Evolutionary conservation across 306 rosid species (phyloP).

Genomic region (Carpinus viminea): DNA sequence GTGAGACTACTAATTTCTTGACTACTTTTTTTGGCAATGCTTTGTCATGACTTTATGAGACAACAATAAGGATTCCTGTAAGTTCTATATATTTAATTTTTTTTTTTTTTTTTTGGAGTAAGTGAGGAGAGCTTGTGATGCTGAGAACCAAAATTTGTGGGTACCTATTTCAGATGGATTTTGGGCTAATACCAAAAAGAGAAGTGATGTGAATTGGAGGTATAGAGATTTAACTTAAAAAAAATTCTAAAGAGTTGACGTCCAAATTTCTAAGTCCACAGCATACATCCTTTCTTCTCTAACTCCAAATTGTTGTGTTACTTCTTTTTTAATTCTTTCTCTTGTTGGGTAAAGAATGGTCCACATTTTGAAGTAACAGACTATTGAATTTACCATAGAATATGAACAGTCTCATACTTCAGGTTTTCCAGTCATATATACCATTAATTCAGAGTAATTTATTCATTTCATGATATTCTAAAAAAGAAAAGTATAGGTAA

Average conservation of each 20-base stretch:
- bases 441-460: neutral
- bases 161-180: neutral
- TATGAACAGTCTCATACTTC: slow-evolving; percentile 14
- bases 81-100: neutral
- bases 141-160: neutral
- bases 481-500: neutral
- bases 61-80: neutral
- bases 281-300: neutral
- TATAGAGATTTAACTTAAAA: neutral
- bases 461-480: neutral
- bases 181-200: neutral
- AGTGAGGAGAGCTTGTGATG: neutral
- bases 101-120: neutral
- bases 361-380: neutral
- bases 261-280: neutral
- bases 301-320: neutral
- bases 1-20: neutral
- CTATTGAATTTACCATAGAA: neutral
- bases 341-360: neutral
- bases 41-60: neutral
- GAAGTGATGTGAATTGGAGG: neutral
- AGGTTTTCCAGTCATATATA: slow-evolving; percentile 4
- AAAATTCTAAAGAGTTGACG: neutral
- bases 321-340: neutral
- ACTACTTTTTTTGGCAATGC: neutral